These are phyloP conservation scores for Alternaria hordeiaustralica DNA, from an alignment of 2,329 filamentous ascomycete genomes.

Conservation along the genomic window DNA sequence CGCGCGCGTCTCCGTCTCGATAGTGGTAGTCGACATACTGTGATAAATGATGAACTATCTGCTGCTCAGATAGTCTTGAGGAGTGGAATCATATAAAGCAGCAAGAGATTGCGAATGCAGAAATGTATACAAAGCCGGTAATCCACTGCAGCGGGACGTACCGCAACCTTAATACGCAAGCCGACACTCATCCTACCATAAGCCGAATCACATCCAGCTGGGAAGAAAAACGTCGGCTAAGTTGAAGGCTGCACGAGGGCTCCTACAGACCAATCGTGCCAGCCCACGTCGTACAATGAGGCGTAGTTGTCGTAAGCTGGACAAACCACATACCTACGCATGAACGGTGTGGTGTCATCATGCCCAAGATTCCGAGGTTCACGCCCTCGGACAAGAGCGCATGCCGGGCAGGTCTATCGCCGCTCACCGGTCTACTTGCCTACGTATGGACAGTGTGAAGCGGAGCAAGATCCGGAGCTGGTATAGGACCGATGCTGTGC, in stretches of 20 bases:
- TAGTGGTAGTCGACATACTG: slow-evolving; percentile 20
- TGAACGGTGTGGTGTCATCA: slow-evolving; percentile 1
- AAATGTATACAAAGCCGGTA: neutral
- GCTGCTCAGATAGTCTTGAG: neutral
- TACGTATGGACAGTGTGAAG: neutral
- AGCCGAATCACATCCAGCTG: neutral
- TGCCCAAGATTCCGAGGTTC: neutral
- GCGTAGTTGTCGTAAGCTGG: neutral
- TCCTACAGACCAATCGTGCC: slow-evolving; percentile 1
- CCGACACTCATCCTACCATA: neutral
- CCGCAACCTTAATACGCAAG: slow-evolving; percentile 6
- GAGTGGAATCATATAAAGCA: neutral
- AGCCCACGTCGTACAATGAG: slow-evolving; percentile 9
- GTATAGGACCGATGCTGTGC: slow-evolving; percentile 7
- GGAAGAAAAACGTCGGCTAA: neutral
- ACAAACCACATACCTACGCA: slow-evolving; percentile 1
- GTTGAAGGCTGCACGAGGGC: neutral
- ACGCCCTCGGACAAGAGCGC: slow-evolving; percentile 14
- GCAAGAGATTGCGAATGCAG: neutral
- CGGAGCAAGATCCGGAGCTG: neutral
- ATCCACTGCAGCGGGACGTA: slow-evolving; percentile 3
- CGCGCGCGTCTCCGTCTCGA: slow-evolving; percentile 14
- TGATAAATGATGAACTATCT: neutral
- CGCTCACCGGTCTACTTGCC: neutral
- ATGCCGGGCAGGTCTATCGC: slow-evolving; percentile 1